A percentile compares a stretch with the other conserved stretches of the same genome.
phyloP scores from a whole-genome alignment of 495 filamentous ascomycete species.

The Glarea lozoyensis region DNA sequence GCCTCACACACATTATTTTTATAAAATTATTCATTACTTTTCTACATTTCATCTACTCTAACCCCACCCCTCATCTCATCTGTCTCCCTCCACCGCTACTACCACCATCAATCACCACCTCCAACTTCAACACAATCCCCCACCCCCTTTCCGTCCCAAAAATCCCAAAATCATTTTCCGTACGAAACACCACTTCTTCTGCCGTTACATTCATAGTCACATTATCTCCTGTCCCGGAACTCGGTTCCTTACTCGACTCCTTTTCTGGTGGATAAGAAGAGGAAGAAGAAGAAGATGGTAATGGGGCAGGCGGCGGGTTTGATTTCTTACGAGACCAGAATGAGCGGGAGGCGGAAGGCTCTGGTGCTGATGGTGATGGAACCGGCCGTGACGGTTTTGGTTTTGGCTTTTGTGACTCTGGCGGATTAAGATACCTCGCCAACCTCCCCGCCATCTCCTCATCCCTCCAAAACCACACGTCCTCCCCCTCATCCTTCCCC shows the following conservation, averaged over 20 bases:
- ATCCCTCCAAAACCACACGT: conserved; percentile 33
- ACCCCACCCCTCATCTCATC: too few species aligned
- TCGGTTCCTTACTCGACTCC: conserved; percentile 2
- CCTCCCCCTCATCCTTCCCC: conserved; percentile 4
- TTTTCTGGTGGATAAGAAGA: not conserved
- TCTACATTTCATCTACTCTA: too few species aligned
- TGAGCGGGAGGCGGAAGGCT: not conserved
- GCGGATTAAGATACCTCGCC: conserved; percentile 34
- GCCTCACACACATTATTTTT: too few species aligned
- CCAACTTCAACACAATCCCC: conserved; percentile 35
- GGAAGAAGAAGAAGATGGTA: not conserved
- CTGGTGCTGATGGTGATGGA: not conserved
- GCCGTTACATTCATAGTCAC: conserved; percentile 31
- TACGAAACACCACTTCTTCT: conserved; percentile 42
- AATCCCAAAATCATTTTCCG: conserved; percentile 43
- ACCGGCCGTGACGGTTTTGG: conserved; percentile 7
- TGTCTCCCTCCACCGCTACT: too few species aligned
- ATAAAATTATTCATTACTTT: too few species aligned
- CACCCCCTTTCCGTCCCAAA: conserved; percentile 41
- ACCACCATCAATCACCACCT: too few species aligned
- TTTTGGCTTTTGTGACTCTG: conserved; percentile 1
- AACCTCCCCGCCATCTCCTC: conserved; percentile 37
- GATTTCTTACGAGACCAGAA: conserved; percentile 11
- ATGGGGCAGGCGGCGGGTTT: not conserved
- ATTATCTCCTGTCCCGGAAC: conserved; percentile 16